These are phyloP conservation scores for Salix dunnii DNA, from an alignment of 345 rosid genomes.

Conservation along the genomic window DNA sequence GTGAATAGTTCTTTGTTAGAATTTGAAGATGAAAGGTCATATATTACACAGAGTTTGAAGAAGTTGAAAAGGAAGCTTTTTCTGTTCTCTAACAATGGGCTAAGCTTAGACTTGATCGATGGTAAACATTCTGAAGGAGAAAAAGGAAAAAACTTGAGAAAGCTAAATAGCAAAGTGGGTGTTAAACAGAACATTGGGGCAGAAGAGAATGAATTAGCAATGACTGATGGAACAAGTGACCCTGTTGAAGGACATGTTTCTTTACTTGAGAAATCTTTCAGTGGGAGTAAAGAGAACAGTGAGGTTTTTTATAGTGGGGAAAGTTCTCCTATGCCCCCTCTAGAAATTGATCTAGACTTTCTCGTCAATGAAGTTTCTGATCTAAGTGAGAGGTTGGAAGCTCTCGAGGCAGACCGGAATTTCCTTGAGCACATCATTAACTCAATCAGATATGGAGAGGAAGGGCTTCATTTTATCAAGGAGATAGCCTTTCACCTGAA, in stretches of 20 bases:
- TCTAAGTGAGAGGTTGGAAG: conserved; percentile 45
- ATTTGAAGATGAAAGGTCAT: conserved; percentile 50
- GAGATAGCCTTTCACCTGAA: conserved; percentile 50
- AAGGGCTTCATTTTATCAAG: conserved; percentile 40
- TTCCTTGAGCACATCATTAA: conserved; percentile 47
- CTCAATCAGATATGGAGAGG: conserved; percentile 39
- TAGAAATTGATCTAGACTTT: conserved; percentile 10
- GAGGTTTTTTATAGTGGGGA: conserved; percentile 1
- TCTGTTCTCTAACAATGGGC: conserved; percentile 24
- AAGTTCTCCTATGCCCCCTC: background rate
- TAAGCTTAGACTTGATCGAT: conserved; percentile 8
- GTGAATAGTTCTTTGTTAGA: conserved; percentile 26
- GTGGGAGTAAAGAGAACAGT: background rate
- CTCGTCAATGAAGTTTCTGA: conserved; percentile 30
- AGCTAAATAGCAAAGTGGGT: conserved; percentile 11
- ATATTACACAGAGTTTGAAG: conserved; percentile 39
- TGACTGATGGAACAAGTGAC: conserved; percentile 23
- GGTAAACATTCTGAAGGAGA: conserved; percentile 17
- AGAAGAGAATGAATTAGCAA: conserved; percentile 10
- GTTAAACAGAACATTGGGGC: conserved; percentile 9
- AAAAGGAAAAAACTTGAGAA: background rate
- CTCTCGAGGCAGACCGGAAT: conserved; percentile 43
- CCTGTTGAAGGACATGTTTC: conserved; percentile 13
- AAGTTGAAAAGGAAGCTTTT: conserved; percentile 45
- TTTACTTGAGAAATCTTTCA: background rate